Evolutionary conservation across 495 filamentous ascomycete species (phyloP).

Genomic region (Hypoxylon intermedium): DNA sequence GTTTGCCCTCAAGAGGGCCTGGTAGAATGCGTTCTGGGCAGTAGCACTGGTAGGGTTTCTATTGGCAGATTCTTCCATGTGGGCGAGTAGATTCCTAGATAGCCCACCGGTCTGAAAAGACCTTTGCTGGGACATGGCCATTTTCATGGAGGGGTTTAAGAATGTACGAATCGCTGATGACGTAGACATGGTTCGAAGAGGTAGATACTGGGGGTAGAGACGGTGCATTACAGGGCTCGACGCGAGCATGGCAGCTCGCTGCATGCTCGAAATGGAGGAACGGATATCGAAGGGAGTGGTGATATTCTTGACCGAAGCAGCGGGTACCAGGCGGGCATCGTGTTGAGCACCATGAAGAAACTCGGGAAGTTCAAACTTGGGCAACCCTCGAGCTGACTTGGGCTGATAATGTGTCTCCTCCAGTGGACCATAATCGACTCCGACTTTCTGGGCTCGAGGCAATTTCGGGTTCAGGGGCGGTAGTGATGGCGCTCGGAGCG

Average conservation of each 20-base stretch:
- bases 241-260: constrained; percentile 36
- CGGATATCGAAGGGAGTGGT: constrained; percentile 43
- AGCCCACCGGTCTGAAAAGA: constrained; percentile 51
- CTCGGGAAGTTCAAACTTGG: constrained; percentile 47
- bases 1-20: constrained; percentile 85
- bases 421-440: constrained; percentile 16
- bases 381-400: constrained; percentile 5
- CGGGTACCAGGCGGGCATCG: constrained; percentile 27
- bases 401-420: constrained; percentile 19
- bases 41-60: constrained; percentile 84
- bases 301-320: constrained; percentile 25
- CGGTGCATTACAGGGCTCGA: constrained; percentile 38
- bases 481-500: constrained; percentile 46
- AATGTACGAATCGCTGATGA: constrained; percentile 30
- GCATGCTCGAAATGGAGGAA: constrained; percentile 41
- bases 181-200: constrained; percentile 39
- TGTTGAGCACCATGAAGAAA: constrained; percentile 47
- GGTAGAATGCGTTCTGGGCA: constrained; percentile 92
- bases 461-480: constrained; percentile 13
- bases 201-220: constrained; percentile 25
- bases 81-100: constrained; percentile 57
- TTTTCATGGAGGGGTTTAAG: constrained; percentile 25
- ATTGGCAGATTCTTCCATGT: constrained; percentile 84
- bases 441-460: constrained; percentile 12
- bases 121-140: constrained; percentile 40